A percentile compares a stretch with the other conserved stretches of the same genome.
Evolutionary conservation across 306 rosid species (phyloP).

Genomic region (Citrullus colocynthis): DNA sequence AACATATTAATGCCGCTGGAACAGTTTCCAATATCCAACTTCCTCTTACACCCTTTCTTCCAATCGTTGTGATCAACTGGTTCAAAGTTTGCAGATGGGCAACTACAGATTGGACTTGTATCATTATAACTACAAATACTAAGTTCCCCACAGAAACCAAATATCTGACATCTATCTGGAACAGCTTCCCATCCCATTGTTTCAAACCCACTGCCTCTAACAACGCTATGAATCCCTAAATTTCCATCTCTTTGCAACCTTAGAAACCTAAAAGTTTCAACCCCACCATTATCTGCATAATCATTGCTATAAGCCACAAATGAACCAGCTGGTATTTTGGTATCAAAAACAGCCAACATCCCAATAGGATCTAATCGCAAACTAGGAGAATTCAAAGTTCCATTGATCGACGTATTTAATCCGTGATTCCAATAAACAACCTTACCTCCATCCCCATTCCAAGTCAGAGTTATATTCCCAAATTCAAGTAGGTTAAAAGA

Average conservation of each 20-base stretch:
- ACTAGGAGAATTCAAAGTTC: constrained; percentile 24
- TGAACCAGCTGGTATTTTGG: constrained; percentile 10
- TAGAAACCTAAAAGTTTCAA: constrained; percentile 34
- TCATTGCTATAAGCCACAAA: constrained; percentile 52
- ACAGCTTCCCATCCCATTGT: constrained; percentile 51
- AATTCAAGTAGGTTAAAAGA: constrained; percentile 18
- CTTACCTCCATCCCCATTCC: constrained; percentile 25
- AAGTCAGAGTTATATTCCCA: constrained; percentile 46
- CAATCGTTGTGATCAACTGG: constrained; percentile 24
- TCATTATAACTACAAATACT: constrained; percentile 59
- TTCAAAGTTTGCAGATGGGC: constrained; percentile 58
- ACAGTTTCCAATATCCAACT: not conserved
- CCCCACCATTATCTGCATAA: constrained; percentile 21
- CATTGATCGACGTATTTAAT: constrained; percentile 32
- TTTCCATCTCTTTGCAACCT: constrained; percentile 58
- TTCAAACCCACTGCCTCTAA: constrained; percentile 22
- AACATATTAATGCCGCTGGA: constrained; percentile 21
- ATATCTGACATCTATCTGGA: constrained; percentile 49
- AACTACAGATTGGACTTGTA: constrained; percentile 34
- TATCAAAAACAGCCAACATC: constrained; percentile 33
- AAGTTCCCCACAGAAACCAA: constrained; percentile 54
- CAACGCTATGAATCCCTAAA: constrained; percentile 44
- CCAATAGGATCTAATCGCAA: constrained; percentile 32
- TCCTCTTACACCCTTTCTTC: constrained; percentile 3
- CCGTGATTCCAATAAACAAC: constrained; percentile 40